Evolutionary conservation across 345 rosid genomes (phyloP), one percentile per base, ranked within the genome.

Genomic region (Excoecaria cochinchinensis): DNA sequence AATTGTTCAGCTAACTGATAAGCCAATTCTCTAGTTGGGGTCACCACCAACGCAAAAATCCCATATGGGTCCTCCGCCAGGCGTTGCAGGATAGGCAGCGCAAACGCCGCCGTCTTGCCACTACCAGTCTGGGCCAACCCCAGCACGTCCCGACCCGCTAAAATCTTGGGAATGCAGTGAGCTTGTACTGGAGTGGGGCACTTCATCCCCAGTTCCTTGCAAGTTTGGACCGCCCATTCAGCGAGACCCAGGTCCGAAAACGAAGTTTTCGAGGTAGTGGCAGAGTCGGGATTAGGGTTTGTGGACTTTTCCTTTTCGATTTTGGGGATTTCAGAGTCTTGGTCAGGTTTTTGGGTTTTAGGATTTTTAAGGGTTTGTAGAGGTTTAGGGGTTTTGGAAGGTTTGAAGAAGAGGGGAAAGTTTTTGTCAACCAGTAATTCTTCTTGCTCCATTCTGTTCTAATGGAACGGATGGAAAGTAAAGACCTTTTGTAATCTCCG

Each of bases 1-100:
- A 95, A 93, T 86, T 95, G 98, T 83, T 95, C 99, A 3, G 99
- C 98, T 84, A 95, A 72, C 86, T 95, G 97, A 53, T 80, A 91
- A 5, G 99, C 98, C 47, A 95, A 86, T 86, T 95, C 99, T 77
- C 99, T 85, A 11, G 99, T 93, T 1, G 99, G 99, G n/a, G 98
- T 93, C 52, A 95, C 81, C 76, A 90, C 93, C 60, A 95, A 80
- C 1, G 97, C 90, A 16, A 86, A 88, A 36, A 95, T 91, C 21
- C 99, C 98, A 61, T 83, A 95, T 0, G 95, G 99, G 59, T 93
- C 92, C 79, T 89, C 93, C 3, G 97, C 90, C 60, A 95, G 82
- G 4, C 86, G 87, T 73, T 93, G 87, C 72, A 95, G 89, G 63
- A 95, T 93, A 0, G 98, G 99, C 17, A 95, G 79, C n/a, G 97